Evolutionary conservation across 129 eudicot species (phyloP).

Genomic region (Saussurea involucrata): DNA sequence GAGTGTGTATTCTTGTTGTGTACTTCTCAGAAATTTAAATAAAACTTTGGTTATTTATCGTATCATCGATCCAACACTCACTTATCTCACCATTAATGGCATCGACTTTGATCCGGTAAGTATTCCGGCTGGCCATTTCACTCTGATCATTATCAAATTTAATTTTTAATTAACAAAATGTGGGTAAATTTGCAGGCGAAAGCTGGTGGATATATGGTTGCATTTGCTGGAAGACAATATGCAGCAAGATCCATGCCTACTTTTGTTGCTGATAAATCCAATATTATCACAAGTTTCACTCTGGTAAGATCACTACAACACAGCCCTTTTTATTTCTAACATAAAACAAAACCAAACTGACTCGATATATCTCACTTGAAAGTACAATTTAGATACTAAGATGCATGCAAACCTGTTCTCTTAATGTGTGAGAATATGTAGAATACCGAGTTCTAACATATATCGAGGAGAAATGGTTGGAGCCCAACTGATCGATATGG

Average conservation of each 20-base stretch:
- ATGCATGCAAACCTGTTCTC: background rate
- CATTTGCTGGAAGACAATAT: conserved; percentile 83
- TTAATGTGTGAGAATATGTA: no score
- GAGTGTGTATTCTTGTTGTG: no score
- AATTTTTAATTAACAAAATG: background rate
- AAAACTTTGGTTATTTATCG: no score
- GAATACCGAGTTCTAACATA: no score
- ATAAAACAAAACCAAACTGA: background rate
- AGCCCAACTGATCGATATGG: no score
- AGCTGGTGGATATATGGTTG: conserved; percentile 78
- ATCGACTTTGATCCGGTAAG: conserved; percentile 57
- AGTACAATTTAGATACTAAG: no score
- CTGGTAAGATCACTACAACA: conserved; percentile 38
- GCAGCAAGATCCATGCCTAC: conserved; percentile 82
- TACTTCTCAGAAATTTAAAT: no score
- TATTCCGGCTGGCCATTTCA: background rate
- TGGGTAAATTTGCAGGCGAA: conserved; percentile 38
- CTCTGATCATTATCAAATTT: background rate
- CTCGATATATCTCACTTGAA: background rate
- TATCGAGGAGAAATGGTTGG: no score
- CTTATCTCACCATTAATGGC: conserved; percentile 66
- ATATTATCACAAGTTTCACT: conserved; percentile 65
- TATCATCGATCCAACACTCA: no score
- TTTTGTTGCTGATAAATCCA: conserved; percentile 58
- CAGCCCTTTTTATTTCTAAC: background rate